Evolutionary conservation across 805 yeast genomes (phyloP).

Genomic region (Starmerella vaccinii): DNA sequence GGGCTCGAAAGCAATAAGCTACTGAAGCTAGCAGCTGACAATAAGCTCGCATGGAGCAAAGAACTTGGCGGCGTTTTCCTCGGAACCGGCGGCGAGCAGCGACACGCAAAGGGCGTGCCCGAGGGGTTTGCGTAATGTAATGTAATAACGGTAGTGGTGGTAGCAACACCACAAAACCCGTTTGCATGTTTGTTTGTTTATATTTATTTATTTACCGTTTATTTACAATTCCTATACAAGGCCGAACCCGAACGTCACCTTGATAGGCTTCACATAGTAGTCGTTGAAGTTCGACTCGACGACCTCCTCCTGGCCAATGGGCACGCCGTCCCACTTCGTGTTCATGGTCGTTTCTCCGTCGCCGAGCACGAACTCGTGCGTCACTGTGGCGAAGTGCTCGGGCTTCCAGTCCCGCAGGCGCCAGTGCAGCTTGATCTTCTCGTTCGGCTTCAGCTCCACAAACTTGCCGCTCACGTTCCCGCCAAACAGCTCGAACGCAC

Average conservation of each 20-base stretch:
- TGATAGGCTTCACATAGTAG: slow-evolving; percentile 80
- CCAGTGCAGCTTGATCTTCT: slow-evolving; percentile 67
- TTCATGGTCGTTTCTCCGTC: slow-evolving; percentile 73
- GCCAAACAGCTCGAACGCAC: slow-evolving; percentile 64
- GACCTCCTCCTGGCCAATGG: slow-evolving; percentile 87
- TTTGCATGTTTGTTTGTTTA: too few relatives aligned
- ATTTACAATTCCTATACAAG: slow-evolving; percentile 27
- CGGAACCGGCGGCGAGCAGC: slow-evolving; percentile 29
- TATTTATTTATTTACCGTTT: slow-evolving; percentile 10
- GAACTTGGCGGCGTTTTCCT: slow-evolving; percentile 38
- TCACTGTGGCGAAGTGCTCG: slow-evolving; percentile 67
- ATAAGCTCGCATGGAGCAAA: slow-evolving; percentile 44
- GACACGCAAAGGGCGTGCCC: slow-evolving; percentile 57
- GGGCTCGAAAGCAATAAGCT: slow-evolving; percentile 71
- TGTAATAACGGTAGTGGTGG: not conserved
- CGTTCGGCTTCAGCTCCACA: slow-evolving; percentile 46
- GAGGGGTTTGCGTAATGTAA: slow-evolving; percentile 49
- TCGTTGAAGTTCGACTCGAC: slow-evolving; percentile 78
- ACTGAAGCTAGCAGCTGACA: slow-evolving; percentile 41
- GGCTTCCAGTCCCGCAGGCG: slow-evolving; percentile 77
- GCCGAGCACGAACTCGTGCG: slow-evolving; percentile 61
- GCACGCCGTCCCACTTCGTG: slow-evolving; percentile 77
- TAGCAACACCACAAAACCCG: too few relatives aligned
- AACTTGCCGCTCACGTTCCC: slow-evolving; percentile 75
- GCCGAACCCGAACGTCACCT: slow-evolving; percentile 89